These are phyloP conservation scores for Clarireedia homoeocarpa DNA, from an alignment of 2,329 filamentous ascomycete genomes.

Conservation along the genomic window DNA sequence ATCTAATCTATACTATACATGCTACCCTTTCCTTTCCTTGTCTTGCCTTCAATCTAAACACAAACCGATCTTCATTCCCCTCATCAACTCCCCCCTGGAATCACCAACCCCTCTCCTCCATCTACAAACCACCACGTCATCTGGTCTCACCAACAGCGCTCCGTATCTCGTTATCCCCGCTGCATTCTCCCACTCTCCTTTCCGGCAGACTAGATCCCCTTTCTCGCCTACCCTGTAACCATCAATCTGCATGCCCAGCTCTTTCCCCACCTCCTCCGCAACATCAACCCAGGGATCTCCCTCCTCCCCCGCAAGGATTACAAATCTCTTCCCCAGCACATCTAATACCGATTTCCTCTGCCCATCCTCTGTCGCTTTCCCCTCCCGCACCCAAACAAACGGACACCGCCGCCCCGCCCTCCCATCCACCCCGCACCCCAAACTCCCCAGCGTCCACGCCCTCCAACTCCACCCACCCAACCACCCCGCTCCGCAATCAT, in stretches of 20 bases:
- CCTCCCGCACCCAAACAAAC: slow-evolving; percentile 24
- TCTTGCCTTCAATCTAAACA: too few species aligned
- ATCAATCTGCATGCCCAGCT: slow-evolving; percentile 4
- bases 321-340: slow-evolving; percentile 21
- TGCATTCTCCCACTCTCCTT: slow-evolving; percentile 16
- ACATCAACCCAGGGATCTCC: slow-evolving; percentile 15
- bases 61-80: neutral
- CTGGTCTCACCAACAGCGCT: slow-evolving; percentile 29
- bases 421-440: slow-evolving; percentile 22
- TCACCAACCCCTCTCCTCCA: neutral
- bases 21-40: too few species aligned
- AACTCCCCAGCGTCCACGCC: slow-evolving; percentile 25
- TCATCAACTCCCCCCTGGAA: neutral
- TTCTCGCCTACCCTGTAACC: slow-evolving; percentile 15
- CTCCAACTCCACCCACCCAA: slow-evolving; percentile 23
- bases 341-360: slow-evolving; percentile 30
- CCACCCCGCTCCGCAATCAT: slow-evolving; percentile 8
- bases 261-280: slow-evolving; percentile 2
- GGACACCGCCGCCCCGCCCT: slow-evolving; percentile 28
- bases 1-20: too few species aligned
- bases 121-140: slow-evolving; percentile 31
- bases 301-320: slow-evolving; percentile 22
- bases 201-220: slow-evolving; percentile 11
- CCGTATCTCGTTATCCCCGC: slow-evolving; percentile 27
- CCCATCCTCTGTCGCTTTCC: slow-evolving; percentile 25